phyloP scores from a whole-genome alignment of 1,284 basidiomycete species.

The Puccinia triticina region DNA sequence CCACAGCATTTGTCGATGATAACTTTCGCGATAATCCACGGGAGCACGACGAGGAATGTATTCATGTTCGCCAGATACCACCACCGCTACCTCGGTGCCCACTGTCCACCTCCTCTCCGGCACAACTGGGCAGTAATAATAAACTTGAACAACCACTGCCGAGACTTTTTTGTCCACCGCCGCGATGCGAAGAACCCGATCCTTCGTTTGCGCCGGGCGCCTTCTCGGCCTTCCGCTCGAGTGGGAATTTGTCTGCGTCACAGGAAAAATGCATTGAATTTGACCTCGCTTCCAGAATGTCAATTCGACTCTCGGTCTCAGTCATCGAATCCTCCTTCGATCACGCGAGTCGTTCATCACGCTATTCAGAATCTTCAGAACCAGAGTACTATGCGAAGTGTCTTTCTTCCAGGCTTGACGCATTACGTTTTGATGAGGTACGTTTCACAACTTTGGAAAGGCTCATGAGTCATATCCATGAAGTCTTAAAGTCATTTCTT shows the following conservation, averaged over 20 bases:
- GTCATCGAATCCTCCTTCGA: neutral
- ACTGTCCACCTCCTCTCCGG: neutral
- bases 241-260: neutral
- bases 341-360: neutral
- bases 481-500: neutral
- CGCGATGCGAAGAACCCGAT: neutral
- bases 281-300: neutral
- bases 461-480: too few relatives aligned
- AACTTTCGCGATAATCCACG: neutral
- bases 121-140: neutral
- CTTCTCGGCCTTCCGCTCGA: neutral
- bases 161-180: neutral
- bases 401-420: neutral
- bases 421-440: neutral
- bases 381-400: neutral
- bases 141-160: neutral
- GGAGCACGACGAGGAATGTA: neutral
- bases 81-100: neutral
- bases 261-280: neutral
- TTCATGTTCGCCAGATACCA: neutral
- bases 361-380: neutral
- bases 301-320: conserved; percentile 14
- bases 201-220: neutral
- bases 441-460: neutral
- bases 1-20: neutral